phyloP scores from a whole-genome alignment of 2,329 filamentous ascomycete genomes.

The Camillea tinctor region DNA sequence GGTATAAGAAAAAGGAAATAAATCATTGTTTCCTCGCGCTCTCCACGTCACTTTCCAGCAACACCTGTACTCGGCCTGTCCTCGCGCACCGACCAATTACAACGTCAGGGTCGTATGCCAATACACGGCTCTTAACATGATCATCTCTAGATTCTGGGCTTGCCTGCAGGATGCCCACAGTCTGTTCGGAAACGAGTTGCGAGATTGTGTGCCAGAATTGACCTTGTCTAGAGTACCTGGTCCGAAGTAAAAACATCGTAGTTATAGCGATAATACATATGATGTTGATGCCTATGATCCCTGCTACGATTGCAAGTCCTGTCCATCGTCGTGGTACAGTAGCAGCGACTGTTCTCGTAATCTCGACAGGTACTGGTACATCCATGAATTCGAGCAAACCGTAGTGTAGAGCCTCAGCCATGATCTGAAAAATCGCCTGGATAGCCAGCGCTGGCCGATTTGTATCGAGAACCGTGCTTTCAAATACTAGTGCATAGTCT shows the following conservation, averaged over 20 bases:
- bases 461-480: constrained; percentile 15
- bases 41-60: constrained; percentile 10
- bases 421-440: constrained; percentile 16
- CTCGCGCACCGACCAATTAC: constrained; percentile 10
- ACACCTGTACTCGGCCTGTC: constrained; percentile 17
- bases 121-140: constrained; percentile 2
- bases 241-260: constrained; percentile 14
- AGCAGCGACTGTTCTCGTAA: constrained; percentile 7
- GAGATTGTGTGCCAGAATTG: constrained; percentile 24
- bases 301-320: constrained; percentile 10
- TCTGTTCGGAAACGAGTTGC: constrained; percentile 23
- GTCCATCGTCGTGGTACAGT: constrained; percentile 11
- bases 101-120: constrained; percentile 11
- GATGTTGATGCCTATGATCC: constrained; percentile 13
- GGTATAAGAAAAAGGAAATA: too few species aligned
- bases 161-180: constrained; percentile 17
- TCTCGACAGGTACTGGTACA: constrained; percentile 4
- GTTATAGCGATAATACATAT: constrained; percentile 13
- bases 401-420: constrained; percentile 17
- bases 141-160: constrained; percentile 17
- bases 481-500: constrained; percentile 19
- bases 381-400: constrained; percentile 16
- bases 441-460: constrained; percentile 18
- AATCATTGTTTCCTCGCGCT: neutral
- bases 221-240: constrained; percentile 19